Percentiles rank a stretch among this genome's conserved stretches.
phyloP scores from a whole-genome alignment of 1,139 yeast species.

The Yamadazyma diospyri region DNA sequence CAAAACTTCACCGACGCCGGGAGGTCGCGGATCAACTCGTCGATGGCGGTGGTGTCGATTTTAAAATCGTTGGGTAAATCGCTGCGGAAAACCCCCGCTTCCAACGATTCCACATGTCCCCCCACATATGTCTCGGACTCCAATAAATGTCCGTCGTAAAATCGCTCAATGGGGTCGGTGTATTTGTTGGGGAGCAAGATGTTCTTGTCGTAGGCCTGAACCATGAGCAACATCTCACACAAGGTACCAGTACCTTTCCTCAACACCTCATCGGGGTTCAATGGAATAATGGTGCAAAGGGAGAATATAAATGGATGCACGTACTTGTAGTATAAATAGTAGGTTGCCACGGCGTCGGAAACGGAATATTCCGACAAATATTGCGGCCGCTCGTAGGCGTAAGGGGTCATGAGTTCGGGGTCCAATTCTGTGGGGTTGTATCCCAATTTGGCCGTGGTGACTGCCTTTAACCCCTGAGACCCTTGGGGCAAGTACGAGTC shows the following conservation, averaged over 20 bases:
- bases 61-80: constrained; percentile 76
- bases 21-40: constrained; percentile 70
- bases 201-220: constrained; percentile 79
- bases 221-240: constrained; percentile 97
- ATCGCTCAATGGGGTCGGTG: constrained; percentile 85
- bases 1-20: constrained; percentile 79
- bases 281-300: constrained; percentile 89
- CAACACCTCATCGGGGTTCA: constrained; percentile 93
- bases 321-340: constrained; percentile 90
- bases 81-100: constrained; percentile 95
- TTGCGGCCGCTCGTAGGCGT: constrained; percentile 93
- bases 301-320: constrained; percentile 98
- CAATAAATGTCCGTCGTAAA: constrained; percentile 88
- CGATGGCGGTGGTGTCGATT: constrained; percentile 79
- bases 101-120: constrained; percentile 96
- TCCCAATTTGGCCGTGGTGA: constrained; percentile 92
- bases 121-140: constrained; percentile 98
- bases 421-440: constrained; percentile 96
- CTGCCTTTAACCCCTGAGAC: constrained; percentile 97
- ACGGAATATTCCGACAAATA: constrained; percentile 93
- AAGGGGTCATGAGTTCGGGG: constrained; percentile 97
- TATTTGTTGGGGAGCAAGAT: constrained; percentile 92
- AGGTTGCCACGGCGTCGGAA: constrained; percentile 98
- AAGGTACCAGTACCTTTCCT: constrained; percentile 98
- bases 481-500: constrained; percentile 98